Evolutionary conservation across 2,329 filamentous ascomycete genomes (phyloP).

Genomic region (Madurella fahalii): DNA sequence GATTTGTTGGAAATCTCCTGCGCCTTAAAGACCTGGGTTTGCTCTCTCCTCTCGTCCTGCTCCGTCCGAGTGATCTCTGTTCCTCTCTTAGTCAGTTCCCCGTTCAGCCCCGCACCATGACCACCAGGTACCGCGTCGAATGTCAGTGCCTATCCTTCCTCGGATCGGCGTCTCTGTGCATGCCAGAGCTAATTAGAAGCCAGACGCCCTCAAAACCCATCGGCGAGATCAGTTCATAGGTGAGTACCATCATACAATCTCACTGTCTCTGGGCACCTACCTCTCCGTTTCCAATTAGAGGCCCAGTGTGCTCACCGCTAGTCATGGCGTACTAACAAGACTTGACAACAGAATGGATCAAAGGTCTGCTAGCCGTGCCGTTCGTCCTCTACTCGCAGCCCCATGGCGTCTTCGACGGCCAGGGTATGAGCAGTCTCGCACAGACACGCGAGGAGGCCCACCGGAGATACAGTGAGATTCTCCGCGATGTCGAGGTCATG

Average conservation of each 20-base stretch:
- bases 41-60: too few species aligned
- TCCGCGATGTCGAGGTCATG: slow-evolving; percentile 87
- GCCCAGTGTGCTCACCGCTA: too few species aligned
- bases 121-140: slow-evolving; percentile 65
- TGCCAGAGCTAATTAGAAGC: slow-evolving; percentile 9
- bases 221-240: slow-evolving; percentile 84
- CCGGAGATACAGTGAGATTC: slow-evolving; percentile 88
- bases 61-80: too few species aligned
- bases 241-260: neutral
- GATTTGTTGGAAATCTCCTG: neutral
- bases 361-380: slow-evolving; percentile 86
- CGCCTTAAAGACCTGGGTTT: neutral
- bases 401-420: slow-evolving; percentile 72
- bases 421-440: slow-evolving; percentile 50
- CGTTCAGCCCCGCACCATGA: slow-evolving; percentile 41
- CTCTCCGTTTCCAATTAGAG: too few species aligned
- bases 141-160: slow-evolving; percentile 44
- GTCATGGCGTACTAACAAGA: too few species aligned
- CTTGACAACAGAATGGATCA: slow-evolving; percentile 90
- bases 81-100: neutral
- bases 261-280: too few species aligned
- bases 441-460: slow-evolving; percentile 78
- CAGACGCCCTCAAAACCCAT: slow-evolving; percentile 73
- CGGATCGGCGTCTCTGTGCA: neutral
- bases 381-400: slow-evolving; percentile 97